phyloP scores from a whole-genome alignment of 805 yeast genomes.

The Millerago galiae region DNA sequence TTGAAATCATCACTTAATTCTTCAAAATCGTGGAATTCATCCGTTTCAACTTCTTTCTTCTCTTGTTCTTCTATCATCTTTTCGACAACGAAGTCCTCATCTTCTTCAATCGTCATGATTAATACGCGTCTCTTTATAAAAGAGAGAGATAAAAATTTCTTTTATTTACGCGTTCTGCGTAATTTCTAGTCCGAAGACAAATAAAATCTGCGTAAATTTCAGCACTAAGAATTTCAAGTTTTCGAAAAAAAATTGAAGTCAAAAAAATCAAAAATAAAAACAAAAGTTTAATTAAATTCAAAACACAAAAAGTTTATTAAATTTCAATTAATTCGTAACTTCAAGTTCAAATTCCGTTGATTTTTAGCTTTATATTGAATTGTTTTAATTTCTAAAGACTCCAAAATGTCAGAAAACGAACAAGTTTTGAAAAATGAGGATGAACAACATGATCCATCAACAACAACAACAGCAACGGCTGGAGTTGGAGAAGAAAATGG shows the following conservation, averaged over 20 bases:
- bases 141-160: too few relatives aligned
- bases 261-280: too few relatives aligned
- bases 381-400: background rate
- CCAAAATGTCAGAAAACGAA: conserved; percentile 4
- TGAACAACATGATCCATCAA: background rate
- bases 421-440: background rate
- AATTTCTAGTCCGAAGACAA: background rate
- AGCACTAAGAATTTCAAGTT: background rate
- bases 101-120: conserved; percentile 10
- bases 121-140: too few relatives aligned
- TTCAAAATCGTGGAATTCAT: conserved; percentile 26
- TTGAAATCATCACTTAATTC: conserved; percentile 47
- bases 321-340: too few relatives aligned
- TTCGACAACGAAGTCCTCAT: conserved; percentile 18
- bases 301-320: too few relatives aligned
- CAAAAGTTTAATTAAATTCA: too few relatives aligned
- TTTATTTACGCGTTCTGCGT: background rate
- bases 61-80: conserved; percentile 12
- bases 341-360: too few relatives aligned
- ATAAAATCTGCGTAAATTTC: background rate
- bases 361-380: too few relatives aligned
- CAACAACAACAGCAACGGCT: conserved; percentile 1
- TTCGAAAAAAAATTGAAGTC: too few relatives aligned
- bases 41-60: conserved; percentile 3
- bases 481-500: conserved; percentile 1